Base-by-base conservation (phyloP, 345 rosid species). In the Eucalyptus cloeziana region DNA sequence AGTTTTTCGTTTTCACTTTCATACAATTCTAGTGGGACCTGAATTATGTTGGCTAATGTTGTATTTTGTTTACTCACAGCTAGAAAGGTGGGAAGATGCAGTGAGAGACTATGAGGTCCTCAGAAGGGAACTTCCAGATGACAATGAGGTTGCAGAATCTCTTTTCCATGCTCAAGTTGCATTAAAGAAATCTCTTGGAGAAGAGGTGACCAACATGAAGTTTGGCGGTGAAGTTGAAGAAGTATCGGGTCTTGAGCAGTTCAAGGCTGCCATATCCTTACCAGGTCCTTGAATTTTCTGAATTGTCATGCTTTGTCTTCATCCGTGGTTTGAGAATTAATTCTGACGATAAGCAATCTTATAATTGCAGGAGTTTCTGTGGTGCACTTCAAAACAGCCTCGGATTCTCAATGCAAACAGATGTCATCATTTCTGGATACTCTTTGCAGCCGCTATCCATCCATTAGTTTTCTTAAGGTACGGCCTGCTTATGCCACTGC, bases 171-270 rank as follows among this genome's bases (percentile, higher is more conserved):
- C 99, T 49, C 99, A 96, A 94, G 98, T 98, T 88, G 95, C 99
- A 16, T 90, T 98, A 92, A 98, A 95, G 94, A 98, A 95, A 91
- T 98, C 98, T 86, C 96, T 94, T 1, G 99, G 99, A 31, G 99
- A 96, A 91, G 98, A 95, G 89, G 99, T 98, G 56, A 85, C 94
- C 88, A 96, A 98, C 92, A 92, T 98, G 99, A 96, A 97, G 91
- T 98, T 98, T 89, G 99, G 99, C 45, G 97, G 99, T 86, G 99
- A 96, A 91, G 99, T 98, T 81, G 99, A 96, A 93, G 94, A 94
- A 90, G 94, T 95, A n/a, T 88, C 88, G 49, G 94, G 94, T 62
- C 92, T 94, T 87, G 98, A 96, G 90, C 97, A 95, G 93, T 96
- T 98, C 90, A 94, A 90, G 92, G 96, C 97, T 86, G 98, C 98